Base-by-base conservation (phyloP, 1,139 yeast species). In the Yamadazyma siamensis region DNA sequence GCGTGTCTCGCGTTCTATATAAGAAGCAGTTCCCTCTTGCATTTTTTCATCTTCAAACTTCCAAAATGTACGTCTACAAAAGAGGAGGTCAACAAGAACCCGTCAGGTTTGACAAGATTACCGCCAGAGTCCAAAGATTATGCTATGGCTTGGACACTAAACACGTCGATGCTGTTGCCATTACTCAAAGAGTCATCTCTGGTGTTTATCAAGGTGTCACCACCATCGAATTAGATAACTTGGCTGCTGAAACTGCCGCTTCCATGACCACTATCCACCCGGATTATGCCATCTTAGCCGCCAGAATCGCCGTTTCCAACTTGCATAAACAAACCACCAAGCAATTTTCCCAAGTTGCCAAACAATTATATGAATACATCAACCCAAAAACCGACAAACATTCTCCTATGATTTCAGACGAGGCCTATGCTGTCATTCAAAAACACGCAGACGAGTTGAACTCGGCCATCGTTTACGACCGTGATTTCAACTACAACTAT, bases 191-290 rank as follows among this genome's bases (percentile, higher is more conserved):
- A 54, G 88, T 85, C 45, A 85, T 85, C 42, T 75, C 89, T 15
- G 96, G 95, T 46, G 94, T 87, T 33, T 87, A 87, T 65, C 95
- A 88, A 52, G 98, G 98, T 48, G 98, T 91, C 33, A 88, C 91
- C 51, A 91, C 98, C 35, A 77, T 85, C 43, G 97, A 88, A 59
- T 74, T 89, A 43, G 91, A 85, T 48, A 88, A 91, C 61, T 73
- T 91, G 49, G 95, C 96, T 29, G 96, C 96, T 25, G 98, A 91
- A 63, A 88, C 97, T 23, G 94, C 96, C 35, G 97, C 97, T 25
- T 83, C 85, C 51, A 83, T 89, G 95, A 86, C 96, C 40, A 91
- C 97, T 13, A 77, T 83, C 38, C 98, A 91, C 58, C 97, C 97
- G 14, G 97, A 91, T 61, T 89, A 91, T 50, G 95, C 96, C 27